Evolutionary conservation across 1,284 basidiomycete genomes (phyloP), one percentile per base, ranked within the genome.

Genomic region (Sanguinoderma infundibulare): DNA sequence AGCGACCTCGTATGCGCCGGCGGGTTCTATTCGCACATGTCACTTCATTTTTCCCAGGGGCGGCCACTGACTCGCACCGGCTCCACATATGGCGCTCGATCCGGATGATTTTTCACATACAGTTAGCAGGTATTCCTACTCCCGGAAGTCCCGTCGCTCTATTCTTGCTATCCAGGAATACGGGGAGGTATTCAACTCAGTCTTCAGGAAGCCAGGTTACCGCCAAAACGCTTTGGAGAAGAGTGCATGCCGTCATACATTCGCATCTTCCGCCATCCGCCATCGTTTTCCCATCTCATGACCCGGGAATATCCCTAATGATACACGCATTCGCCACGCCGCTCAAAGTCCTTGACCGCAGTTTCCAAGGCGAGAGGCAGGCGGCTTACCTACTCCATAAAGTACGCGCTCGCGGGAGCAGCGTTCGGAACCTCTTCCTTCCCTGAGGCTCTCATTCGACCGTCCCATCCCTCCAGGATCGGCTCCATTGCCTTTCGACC

Each of bases 371-470:
- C 46, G n/a, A 49, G 30, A 15, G 28, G 17, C 17, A 15, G 28
- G 17, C 17, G 17, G n/a, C 30, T 32, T 2, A 10, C n/a, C 28
- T 5, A n/a, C 26, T 17, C 46, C 46, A 49, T 49, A 49, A 49
- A 49, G 28, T 10, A 17, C 17, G 28, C n/a, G n/a, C n/a, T 49
- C 28, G 6, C 17, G 26, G 30, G 26, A 35, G 47, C 20, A 32
- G 56, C 56, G 56, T 32, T 51, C 49, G n/a, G n/a, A 57, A 38
- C 30, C 39, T 28, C 46, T 22, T 30, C 36, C 28, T 40, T 30
- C 26, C 38, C 38, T 20, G 24, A 22, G 56, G 28, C 35, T 20
- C 36, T 24, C 44, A 26, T 15, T 26, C 15, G 44, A 26, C 10
- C 14, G 34, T 22, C 17, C 10, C 14, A 24, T 22, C 17, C 47